These are phyloP conservation scores for Euphorbia peplus DNA, from an alignment of 345 rosid genomes.

Conservation along the genomic window DNA sequence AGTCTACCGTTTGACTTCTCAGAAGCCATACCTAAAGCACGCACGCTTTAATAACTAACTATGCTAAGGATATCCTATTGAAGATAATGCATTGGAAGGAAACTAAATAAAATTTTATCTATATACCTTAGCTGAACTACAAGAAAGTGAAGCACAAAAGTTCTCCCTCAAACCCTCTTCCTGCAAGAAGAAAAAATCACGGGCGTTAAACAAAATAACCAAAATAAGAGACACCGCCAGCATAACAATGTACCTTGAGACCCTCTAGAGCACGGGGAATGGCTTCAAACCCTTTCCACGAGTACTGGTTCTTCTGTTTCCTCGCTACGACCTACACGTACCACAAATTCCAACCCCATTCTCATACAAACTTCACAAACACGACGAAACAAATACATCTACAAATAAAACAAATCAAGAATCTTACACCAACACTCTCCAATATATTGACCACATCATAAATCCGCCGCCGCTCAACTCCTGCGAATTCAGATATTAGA, in stretches of 20 bases:
- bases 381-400: too few species aligned
- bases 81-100: background rate
- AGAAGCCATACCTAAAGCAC: too few species aligned
- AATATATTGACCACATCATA: slow-evolving; percentile 78
- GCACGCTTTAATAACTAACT: too few species aligned
- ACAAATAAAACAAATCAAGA: background rate
- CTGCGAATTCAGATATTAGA: slow-evolving; percentile 31
- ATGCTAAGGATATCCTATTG: too few species aligned
- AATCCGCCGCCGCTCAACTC: slow-evolving; percentile 74
- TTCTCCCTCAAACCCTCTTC: slow-evolving; percentile 58
- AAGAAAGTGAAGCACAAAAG: slow-evolving; percentile 31
- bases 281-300: slow-evolving; percentile 69
- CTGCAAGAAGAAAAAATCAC: slow-evolving; percentile 32
- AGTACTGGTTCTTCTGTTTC: slow-evolving; percentile 69
- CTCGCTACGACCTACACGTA: slow-evolving; percentile 59
- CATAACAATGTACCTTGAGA: slow-evolving; percentile 42
- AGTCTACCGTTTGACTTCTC: too few species aligned
- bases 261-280: slow-evolving; percentile 56
- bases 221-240: background rate
- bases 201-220: background rate
- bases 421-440: slow-evolving; percentile 70
- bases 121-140: slow-evolving; percentile 42
- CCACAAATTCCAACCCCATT: background rate
- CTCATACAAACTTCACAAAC: background rate
- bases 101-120: background rate